Conservation (phyloP, 148 eudicot genomes). For the Cornus florida region DNA sequence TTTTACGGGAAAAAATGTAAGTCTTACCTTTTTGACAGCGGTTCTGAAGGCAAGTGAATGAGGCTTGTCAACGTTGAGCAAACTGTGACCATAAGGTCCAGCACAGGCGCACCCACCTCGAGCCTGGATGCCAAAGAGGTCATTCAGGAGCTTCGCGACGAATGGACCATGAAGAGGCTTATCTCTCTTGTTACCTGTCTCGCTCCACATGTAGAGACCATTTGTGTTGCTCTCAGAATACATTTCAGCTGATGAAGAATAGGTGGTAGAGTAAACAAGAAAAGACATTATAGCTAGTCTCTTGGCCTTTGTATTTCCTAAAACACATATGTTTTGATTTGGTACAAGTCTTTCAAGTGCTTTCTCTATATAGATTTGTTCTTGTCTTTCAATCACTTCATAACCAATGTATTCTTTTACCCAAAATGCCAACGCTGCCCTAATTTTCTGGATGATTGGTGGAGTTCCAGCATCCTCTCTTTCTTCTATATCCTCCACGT, state of each 20-base stretch:
- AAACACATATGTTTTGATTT: conserved; percentile 26
- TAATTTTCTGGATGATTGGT: conserved; percentile 36
- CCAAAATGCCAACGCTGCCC: conserved; percentile 51
- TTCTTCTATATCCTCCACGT: conserved; percentile 31
- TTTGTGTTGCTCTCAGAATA: neutral
- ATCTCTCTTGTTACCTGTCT: conserved; percentile 9
- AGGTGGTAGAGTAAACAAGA: conserved; percentile 29
- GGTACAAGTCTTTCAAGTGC: conserved; percentile 31
- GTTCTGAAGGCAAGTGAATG: conserved; percentile 39
- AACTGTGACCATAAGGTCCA: conserved; percentile 50
- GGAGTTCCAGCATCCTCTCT: conserved; percentile 55
- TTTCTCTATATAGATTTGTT: conserved; percentile 22
- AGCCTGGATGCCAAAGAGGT: conserved; percentile 58
- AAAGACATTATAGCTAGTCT: conserved; percentile 46
- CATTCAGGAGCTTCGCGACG: conserved; percentile 44
- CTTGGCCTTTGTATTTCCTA: conserved; percentile 32
- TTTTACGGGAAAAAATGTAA: too few relatives aligned
- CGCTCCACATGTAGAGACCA: conserved; percentile 14
- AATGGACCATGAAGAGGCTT: conserved; percentile 51
- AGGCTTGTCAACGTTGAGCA: conserved; percentile 34
- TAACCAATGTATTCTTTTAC: conserved; percentile 49
- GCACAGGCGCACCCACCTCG: conserved; percentile 67
- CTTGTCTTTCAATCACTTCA: conserved; percentile 31
- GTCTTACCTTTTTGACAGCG: conserved; percentile 26
- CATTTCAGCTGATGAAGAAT: neutral